Conservation (phyloP, 2,329 filamentous ascomycete species). For the Claviceps quebecensis region DNA sequence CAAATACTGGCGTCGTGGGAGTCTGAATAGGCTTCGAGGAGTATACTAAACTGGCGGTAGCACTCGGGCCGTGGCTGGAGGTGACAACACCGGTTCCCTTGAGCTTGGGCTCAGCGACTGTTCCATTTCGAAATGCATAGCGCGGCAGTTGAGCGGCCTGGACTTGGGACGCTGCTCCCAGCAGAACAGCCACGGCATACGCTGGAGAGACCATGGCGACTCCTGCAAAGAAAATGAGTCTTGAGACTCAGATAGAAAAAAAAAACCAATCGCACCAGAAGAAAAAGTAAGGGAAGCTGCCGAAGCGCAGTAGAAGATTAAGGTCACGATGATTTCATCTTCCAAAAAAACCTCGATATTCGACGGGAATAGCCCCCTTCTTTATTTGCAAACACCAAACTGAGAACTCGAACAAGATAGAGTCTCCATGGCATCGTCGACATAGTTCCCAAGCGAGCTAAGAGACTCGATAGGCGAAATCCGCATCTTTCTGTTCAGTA, state of each 20-base stretch:
- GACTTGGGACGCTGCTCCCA: conserved; percentile 1
- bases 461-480: too few relatives aligned
- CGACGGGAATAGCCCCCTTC: not conserved
- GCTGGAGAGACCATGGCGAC: conserved; percentile 1
- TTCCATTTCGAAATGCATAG: not conserved
- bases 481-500: too few relatives aligned
- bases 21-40: not conserved
- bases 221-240: not conserved
- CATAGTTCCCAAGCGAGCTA: too few relatives aligned
- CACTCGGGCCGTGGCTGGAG: not conserved
- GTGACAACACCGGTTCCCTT: not conserved
- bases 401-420: not conserved
- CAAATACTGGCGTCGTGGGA: not conserved
- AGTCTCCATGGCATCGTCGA: too few relatives aligned
- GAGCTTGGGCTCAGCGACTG: not conserved
- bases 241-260: not conserved
- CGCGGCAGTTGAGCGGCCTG: not conserved
- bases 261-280: not conserved
- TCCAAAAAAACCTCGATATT: not conserved
- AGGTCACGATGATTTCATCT: too few relatives aligned
- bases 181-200: conserved; percentile 1
- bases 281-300: not conserved
- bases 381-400: not conserved
- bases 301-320: not conserved
- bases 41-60: not conserved